phyloP scores from a whole-genome alignment of 108 stramenopile species.

The Nannochloropsis salina region DNA sequence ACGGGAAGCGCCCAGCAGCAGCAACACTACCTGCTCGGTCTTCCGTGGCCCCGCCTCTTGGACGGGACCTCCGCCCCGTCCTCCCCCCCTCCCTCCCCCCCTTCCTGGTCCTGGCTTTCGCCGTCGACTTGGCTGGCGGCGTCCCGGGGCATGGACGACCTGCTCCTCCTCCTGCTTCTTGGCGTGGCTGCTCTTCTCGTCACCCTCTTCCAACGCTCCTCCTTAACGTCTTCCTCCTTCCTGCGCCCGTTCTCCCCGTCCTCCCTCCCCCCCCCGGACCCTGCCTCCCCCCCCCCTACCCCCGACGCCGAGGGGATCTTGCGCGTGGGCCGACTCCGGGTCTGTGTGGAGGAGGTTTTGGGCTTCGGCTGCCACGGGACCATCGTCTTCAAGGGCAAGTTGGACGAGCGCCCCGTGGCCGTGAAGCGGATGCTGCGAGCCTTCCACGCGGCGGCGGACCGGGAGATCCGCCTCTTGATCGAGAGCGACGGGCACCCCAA shows the following conservation, averaged over 20 bases:
- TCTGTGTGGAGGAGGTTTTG: slow-evolving; percentile 67
- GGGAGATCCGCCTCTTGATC: slow-evolving; percentile 83
- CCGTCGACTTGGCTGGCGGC: not conserved
- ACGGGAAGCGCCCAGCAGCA: not conserved
- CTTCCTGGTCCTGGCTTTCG: not conserved
- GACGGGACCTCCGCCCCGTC: not conserved
- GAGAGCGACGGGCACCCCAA: slow-evolving; percentile 80
- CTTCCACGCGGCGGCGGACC: slow-evolving; percentile 81
- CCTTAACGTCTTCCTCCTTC: not conserved
- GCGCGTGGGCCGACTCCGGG: slow-evolving; percentile 46
- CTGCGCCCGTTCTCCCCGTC: not conserved
- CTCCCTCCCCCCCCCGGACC: not conserved
- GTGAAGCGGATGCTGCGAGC: slow-evolving; percentile 89
- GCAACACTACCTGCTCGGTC: not conserved
- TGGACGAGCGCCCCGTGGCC: slow-evolving; percentile 81
- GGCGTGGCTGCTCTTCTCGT: not conserved
- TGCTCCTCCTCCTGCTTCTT: not conserved
- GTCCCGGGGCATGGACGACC: not conserved
- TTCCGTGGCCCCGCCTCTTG: not conserved
- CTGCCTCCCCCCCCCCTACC: not conserved
- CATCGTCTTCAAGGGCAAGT: slow-evolving; percentile 78
- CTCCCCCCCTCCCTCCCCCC: slow-evolving; percentile 18
- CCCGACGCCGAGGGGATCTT: slow-evolving; percentile 22
- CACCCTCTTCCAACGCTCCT: not conserved
- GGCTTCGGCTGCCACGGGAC: slow-evolving; percentile 94